These are phyloP conservation scores for Lagerstroemia speciosa DNA, from an alignment of 345 rosid species.

Conservation along the genomic window DNA sequence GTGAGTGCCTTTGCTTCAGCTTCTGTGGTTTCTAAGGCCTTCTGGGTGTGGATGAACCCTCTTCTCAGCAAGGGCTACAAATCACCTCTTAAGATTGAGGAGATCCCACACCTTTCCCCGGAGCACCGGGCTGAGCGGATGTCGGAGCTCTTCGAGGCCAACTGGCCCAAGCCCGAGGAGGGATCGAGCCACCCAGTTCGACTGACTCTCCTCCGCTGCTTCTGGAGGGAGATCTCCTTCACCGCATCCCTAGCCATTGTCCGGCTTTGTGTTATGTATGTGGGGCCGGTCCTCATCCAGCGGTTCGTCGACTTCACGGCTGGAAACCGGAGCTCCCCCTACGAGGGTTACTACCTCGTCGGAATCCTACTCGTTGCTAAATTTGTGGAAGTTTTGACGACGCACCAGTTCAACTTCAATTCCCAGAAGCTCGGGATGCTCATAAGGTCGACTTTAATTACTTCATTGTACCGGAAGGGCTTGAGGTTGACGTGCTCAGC, in stretches of 20 bases:
- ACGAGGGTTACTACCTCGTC: constrained; percentile 79
- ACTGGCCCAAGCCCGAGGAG: constrained; percentile 74
- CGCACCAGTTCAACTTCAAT: constrained; percentile 82
- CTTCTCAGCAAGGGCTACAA: constrained; percentile 63
- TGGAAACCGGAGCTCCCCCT: constrained; percentile 61
- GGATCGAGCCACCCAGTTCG: constrained; percentile 55
- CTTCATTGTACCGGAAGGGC: constrained; percentile 75
- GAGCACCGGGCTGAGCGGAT: constrained; percentile 73
- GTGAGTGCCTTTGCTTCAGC: constrained; percentile 68
- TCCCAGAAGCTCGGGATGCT: constrained; percentile 94
- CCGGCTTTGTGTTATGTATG: constrained; percentile 62
- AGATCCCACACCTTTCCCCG: constrained; percentile 68
- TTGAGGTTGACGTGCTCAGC: constrained; percentile 68
- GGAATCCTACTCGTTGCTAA: constrained; percentile 61
- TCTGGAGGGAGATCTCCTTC: constrained; percentile 66
- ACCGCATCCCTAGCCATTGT: constrained; percentile 70
- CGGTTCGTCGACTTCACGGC: constrained; percentile 74
- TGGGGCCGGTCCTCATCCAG: constrained; percentile 78
- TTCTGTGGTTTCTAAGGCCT: constrained; percentile 46
- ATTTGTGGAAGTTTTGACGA: constrained; percentile 61
- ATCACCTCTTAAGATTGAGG: constrained; percentile 61
- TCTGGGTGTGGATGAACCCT: constrained; percentile 96
- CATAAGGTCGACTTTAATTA: constrained; percentile 72
- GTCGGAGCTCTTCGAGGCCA: constrained; percentile 46
- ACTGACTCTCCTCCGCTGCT: constrained; percentile 59